Evolutionary conservation across 1,284 basidiomycete genomes (phyloP), one percentile per base, ranked within the genome.

Genomic region (Psilocybe mexicana): DNA sequence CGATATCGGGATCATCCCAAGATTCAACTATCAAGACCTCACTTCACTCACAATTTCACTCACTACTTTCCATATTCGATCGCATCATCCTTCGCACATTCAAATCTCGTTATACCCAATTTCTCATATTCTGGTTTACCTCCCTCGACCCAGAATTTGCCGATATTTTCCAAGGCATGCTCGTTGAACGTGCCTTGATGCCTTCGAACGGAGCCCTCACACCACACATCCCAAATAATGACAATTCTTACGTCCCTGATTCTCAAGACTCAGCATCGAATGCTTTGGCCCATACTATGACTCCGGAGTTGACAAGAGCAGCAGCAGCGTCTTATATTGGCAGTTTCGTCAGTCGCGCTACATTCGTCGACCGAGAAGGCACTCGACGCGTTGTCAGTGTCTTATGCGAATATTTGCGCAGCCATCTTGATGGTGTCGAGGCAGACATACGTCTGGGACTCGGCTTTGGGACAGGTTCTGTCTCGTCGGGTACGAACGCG

Each of bases 71-170:
- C 63, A 93, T 98, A 63, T 99, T 99, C 69, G 92, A 96, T 68
- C 88, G 94, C 36, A 88, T 89, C 46, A 94, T 99, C 68, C 84
- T 99, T 46, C 91, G 90, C 36, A 99, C 97, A 0, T 96, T 96
- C 78, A 94, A 96, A 70, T 98, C 94, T 0, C 92, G 96, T 43
- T 96, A 99, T 72, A 96, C 95, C 1, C 97, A 99, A 67, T 99
- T 99, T 75, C 81, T 99, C 59, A 70, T 99, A 46, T 99, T 99
- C 80, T 96, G 94, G 88, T 94, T 90, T 69, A 85, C 94, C 24
- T 97, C 96, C 0, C 86, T 97, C 55, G 89, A 96, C 63, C 79
- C 89, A 6, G 87, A 93, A 59, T 98, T 96, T 68, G 86, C 92
- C 43, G 96, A 99, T 71, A 83, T 93, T 57, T 98, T 99, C 70